Base-by-base conservation (phyloP, 1,139 yeast species). In the Ogataea hybrid region DNA sequence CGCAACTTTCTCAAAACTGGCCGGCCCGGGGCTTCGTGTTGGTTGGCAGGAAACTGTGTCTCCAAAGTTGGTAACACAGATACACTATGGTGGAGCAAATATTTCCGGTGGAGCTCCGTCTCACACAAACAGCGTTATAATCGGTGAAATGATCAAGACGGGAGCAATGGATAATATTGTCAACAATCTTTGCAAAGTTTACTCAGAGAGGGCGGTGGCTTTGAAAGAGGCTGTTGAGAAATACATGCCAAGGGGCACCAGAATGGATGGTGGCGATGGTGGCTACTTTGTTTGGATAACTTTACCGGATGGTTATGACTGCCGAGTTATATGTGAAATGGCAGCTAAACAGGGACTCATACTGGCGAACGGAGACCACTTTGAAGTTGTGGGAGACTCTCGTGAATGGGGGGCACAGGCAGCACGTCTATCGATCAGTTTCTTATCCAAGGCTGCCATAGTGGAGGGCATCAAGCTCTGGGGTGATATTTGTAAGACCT, bases 261-360 rank as follows among this genome's bases (percentile, higher is more conserved):
- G 50, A 17, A 65, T 77, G 2, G 63, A 61, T 27, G 88, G 90
- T 3, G 90, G 90, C 21, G 68, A 76, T 8, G 96, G 96, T 9
- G 96, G 96, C 0, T 88, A 86, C 63, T 88, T 88, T 54, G 56
- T 81, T 17, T 88, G 96, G 96, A 74, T 86, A n/a, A 72, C 81
- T 1, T 57, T 79, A 11, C 87, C 88, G 0, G 64, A 61, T 1
- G 68, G 63, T 10, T 69, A 78, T 47, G 71, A 80, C 48, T 71
- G 76, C 28, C 56, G 64, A 10, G 58, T 61, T 21, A 72, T 82
- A 7, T 71, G 75, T 3, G 47, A 59, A 3, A 55, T 53, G 25
- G 63, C 81, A 37, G 56, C 64, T 9, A 57, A 67, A 12, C 60
- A 69, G 29, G 72, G 72, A 2, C 83, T 86, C 4, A 49, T 79